Conservation (phyloP, 75 land plant species). For the Picea sitchensis region DNA sequence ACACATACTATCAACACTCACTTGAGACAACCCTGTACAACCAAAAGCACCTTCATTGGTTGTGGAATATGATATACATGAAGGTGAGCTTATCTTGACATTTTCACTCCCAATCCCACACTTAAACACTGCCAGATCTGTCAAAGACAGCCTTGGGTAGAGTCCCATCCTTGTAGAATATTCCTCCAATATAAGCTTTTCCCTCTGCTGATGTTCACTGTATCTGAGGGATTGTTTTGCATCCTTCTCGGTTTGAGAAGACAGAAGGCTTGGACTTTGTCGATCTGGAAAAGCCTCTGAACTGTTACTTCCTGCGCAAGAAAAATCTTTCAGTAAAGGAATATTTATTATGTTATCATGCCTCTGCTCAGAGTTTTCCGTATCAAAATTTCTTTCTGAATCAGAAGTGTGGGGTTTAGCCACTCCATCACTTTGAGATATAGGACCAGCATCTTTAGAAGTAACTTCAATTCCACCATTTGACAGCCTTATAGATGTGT, state of each 20-base stretch:
- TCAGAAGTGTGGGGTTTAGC: no score
- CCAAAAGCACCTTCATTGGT: background rate
- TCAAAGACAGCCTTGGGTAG: background rate
- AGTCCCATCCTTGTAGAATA: background rate
- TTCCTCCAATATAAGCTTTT: slow-evolving; percentile 7
- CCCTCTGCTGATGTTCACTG: background rate
- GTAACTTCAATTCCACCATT: background rate
- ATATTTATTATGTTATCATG: background rate
- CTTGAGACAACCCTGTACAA: background rate
- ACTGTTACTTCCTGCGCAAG: background rate
- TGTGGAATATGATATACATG: background rate
- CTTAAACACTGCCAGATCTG: background rate
- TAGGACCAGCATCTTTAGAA: background rate
- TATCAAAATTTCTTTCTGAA: no score
- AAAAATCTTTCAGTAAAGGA: background rate
- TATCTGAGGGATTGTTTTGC: background rate
- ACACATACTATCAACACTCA: background rate
- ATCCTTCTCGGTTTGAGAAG: slow-evolving; percentile 1
- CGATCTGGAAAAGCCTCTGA: background rate
- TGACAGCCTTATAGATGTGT: no score
- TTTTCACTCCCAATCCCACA: background rate
- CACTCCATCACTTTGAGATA: background rate
- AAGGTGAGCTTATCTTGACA: background rate
- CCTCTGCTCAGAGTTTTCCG: background rate
- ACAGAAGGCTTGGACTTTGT: background rate